Percentiles rank a stretch among this genome's conserved stretches.
phyloP scores from a whole-genome alignment of 805 yeast genomes.

The Suhomyces pyralidae region DNA sequence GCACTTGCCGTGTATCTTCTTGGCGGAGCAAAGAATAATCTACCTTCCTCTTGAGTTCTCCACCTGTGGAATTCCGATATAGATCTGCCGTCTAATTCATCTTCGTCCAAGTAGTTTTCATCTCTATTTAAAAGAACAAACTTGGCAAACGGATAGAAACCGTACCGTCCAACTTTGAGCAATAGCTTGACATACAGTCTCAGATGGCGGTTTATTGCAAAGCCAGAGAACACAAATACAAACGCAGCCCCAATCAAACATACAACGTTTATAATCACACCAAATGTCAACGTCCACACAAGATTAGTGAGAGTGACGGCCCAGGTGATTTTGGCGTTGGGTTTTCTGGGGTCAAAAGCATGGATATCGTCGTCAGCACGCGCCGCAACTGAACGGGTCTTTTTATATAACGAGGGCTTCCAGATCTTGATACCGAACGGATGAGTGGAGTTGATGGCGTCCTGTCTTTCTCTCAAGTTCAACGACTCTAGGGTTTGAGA shows the following conservation, averaged over 20 bases:
- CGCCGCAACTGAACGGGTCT: constrained; percentile 83
- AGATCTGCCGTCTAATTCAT: constrained; percentile 82
- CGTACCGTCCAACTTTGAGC: constrained; percentile 63
- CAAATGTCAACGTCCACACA: constrained; percentile 73
- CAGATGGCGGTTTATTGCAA: constrained; percentile 48
- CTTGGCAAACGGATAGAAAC: constrained; percentile 86
- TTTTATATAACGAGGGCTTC: constrained; percentile 97
- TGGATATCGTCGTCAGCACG: constrained; percentile 94
- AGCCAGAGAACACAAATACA: constrained; percentile 40
- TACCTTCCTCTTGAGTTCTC: constrained; percentile 75
- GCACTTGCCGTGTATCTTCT: constrained; percentile 31
- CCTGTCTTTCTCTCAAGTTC: constrained; percentile 88
- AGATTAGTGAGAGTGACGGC: constrained; percentile 65
- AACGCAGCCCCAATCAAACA: constrained; percentile 50
- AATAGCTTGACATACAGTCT: constrained; percentile 61
- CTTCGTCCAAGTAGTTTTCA: constrained; percentile 79
- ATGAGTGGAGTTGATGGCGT: constrained; percentile 93
- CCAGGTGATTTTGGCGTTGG: constrained; percentile 52
- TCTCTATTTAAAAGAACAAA: constrained; percentile 76
- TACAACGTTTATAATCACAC: constrained; percentile 54
- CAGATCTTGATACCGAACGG: constrained; percentile 98
- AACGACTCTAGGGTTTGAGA: constrained; percentile 70
- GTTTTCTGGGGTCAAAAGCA: constrained; percentile 51
- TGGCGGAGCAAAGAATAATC: constrained; percentile 77
- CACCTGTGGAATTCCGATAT: constrained; percentile 82